These are phyloP conservation scores for Dichotomopilus funicola DNA, from an alignment of 2,329 filamentous ascomycete species.

Conservation along the genomic window DNA sequence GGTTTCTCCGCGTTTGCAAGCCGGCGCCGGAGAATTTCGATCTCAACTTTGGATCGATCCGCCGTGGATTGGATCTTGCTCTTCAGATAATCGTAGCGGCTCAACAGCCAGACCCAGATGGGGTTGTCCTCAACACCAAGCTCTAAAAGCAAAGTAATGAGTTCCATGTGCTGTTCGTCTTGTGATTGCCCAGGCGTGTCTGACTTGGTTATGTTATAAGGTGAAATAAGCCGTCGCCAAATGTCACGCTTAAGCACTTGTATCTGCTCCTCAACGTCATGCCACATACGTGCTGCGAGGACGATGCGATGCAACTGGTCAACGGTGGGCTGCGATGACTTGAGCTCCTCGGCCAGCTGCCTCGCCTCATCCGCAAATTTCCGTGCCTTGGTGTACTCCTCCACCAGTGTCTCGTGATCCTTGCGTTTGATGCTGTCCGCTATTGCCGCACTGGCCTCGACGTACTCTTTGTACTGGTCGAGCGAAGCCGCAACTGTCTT, in stretches of 20 bases:
- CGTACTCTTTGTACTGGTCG: slow-evolving; percentile 71
- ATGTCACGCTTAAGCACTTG: slow-evolving; percentile 81
- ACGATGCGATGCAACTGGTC: slow-evolving; percentile 79
- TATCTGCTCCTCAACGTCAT: slow-evolving; percentile 83
- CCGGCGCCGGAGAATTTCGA: slow-evolving; percentile 80
- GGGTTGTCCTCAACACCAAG: slow-evolving; percentile 92
- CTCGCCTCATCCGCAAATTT: slow-evolving; percentile 74
- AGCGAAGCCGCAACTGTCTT: slow-evolving; percentile 71
- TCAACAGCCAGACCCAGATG: slow-evolving; percentile 92
- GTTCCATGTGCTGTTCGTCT: slow-evolving; percentile 82
- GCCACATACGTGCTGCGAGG: slow-evolving; percentile 89
- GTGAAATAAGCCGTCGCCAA: slow-evolving; percentile 72
- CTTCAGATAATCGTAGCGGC: slow-evolving; percentile 82
- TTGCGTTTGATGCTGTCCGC: slow-evolving; percentile 82
- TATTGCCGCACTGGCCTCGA: slow-evolving; percentile 72
- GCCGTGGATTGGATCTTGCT: slow-evolving; percentile 73
- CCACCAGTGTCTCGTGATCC: slow-evolving; percentile 81
- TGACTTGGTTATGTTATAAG: slow-evolving; percentile 51
- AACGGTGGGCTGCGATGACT: slow-evolving; percentile 59
- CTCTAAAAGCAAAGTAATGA: slow-evolving; percentile 85
- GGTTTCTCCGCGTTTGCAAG: slow-evolving; percentile 71
- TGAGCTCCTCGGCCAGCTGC: slow-evolving; percentile 53
- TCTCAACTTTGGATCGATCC: slow-evolving; percentile 83
- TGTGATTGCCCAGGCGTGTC: slow-evolving; percentile 37
- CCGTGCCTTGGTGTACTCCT: slow-evolving; percentile 79